Conservation (phyloP, 306 rosid genomes). For the Castanospermum australe region DNA sequence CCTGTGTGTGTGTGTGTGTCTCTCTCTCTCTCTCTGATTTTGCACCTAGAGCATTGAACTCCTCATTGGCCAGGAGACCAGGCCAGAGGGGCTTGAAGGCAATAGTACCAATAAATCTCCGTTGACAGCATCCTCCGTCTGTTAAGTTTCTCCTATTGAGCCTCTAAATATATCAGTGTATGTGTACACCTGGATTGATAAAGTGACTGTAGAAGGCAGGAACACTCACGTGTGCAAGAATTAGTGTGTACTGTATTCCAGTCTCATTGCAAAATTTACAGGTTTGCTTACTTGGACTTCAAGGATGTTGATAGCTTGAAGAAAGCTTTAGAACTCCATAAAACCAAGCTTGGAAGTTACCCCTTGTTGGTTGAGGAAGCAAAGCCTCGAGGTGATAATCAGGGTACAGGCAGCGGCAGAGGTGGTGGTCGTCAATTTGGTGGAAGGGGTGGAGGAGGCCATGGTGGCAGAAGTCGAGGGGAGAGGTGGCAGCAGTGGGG, state of each 20-base stretch:
- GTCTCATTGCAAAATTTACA: slow-evolving; percentile 31
- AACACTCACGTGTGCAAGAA: not conserved
- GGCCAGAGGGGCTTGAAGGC: not conserved
- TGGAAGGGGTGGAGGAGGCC: slow-evolving; percentile 15
- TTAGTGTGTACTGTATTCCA: not conserved
- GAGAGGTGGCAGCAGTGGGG: slow-evolving; percentile 32
- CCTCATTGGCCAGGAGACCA: not conserved
- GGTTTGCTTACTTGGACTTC: slow-evolving; percentile 81
- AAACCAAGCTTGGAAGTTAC: slow-evolving; percentile 39
- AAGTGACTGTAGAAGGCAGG: not conserved
- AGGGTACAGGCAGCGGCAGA: not conserved
- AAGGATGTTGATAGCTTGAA: slow-evolving; percentile 32
- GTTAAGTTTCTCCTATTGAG: not conserved
- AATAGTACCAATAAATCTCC: not conserved
- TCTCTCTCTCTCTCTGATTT: not conserved
- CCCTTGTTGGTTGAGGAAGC: slow-evolving; percentile 58
- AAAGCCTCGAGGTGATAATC: slow-evolving; percentile 35
- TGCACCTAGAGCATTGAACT: not conserved
- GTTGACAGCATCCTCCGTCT: not conserved
- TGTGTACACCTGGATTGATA: not conserved
- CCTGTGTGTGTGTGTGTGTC: not conserved
- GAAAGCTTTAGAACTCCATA: slow-evolving; percentile 59
- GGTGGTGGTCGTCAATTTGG: not conserved
- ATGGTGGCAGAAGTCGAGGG: slow-evolving; percentile 13
- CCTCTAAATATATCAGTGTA: not conserved